Conservation (phyloP, 2,329 filamentous ascomycete genomes). For the Trichoderma brevicompactum region DNA sequence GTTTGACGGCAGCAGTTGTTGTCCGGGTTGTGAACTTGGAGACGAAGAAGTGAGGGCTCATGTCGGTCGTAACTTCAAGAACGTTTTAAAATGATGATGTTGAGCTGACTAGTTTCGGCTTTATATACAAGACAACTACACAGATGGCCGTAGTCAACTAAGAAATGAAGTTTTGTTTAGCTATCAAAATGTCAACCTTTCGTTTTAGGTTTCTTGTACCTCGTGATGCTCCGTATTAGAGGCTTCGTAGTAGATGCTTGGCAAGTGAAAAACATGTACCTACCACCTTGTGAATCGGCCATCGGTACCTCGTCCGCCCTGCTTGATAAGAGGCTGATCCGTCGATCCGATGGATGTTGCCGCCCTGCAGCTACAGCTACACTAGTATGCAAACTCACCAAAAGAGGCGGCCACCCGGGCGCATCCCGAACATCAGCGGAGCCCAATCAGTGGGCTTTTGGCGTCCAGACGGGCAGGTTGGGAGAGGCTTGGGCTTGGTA, state of each 20-base stretch:
- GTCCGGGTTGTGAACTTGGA: background rate
- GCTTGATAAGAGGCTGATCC: background rate
- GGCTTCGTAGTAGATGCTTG: too few species aligned
- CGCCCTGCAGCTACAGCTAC: background rate
- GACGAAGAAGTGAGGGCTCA: background rate
- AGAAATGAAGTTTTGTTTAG: background rate
- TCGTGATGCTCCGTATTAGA: background rate
- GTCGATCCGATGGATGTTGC: background rate
- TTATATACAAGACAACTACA: background rate
- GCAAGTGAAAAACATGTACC: too few species aligned
- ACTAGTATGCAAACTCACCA: background rate
- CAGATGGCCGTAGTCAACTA: background rate
- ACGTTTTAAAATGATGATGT: background rate
- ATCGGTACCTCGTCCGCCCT: background rate
- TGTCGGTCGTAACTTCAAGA: too few species aligned
- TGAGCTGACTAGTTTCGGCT: background rate
- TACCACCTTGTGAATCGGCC: too few species aligned
- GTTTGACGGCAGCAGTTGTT: background rate
- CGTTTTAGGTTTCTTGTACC: background rate
- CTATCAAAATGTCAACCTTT: too few species aligned
- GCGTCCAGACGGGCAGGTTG: background rate
- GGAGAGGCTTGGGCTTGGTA: background rate
- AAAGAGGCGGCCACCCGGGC: background rate
- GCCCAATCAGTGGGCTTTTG: background rate
- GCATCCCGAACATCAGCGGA: background rate